Conservation (phyloP, 441 rosid species). For the Erodium trifolium region DNA sequence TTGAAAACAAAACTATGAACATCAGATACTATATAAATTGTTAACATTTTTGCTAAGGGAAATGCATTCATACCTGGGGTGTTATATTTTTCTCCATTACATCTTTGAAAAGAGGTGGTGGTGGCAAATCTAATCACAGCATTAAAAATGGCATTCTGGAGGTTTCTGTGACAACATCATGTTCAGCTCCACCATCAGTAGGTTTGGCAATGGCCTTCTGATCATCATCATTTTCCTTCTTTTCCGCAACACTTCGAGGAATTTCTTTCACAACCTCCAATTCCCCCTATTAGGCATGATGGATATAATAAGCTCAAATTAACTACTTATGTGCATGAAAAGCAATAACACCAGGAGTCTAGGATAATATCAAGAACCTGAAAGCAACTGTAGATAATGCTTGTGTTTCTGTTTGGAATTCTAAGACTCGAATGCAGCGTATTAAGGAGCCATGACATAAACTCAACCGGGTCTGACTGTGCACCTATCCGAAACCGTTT, state of each 20-base stretch:
- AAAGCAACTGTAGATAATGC: constrained; percentile 80
- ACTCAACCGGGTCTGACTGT: constrained; percentile 92
- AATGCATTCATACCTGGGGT: constrained; percentile 56
- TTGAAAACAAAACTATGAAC: not conserved
- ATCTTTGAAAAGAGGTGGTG: constrained; percentile 89
- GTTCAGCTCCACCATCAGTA: constrained; percentile 28
- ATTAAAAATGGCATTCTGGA: constrained; percentile 84
- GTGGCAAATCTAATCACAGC: constrained; percentile 98
- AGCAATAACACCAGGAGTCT: not conserved
- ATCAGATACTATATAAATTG: not conserved
- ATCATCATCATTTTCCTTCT: constrained; percentile 37
- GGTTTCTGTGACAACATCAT: constrained; percentile 33
- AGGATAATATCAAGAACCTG: constrained; percentile 42
- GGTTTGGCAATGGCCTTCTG: constrained; percentile 20
- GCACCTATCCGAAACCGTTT: constrained; percentile 76
- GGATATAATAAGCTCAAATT: constrained; percentile 14
- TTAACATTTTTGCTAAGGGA: not conserved
- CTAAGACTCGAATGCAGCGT: constrained; percentile 68
- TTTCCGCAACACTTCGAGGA: constrained; percentile 39
- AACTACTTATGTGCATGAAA: not conserved
- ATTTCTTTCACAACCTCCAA: constrained; percentile 77
- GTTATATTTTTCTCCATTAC: constrained; percentile 97
- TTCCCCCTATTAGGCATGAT: constrained; percentile 49
- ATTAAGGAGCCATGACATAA: constrained; percentile 94
- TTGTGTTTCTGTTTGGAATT: constrained; percentile 47